Evolutionary conservation across 2,329 filamentous ascomycete genomes (phyloP).

Genomic region (Sporothrix dimorphospora): DNA sequence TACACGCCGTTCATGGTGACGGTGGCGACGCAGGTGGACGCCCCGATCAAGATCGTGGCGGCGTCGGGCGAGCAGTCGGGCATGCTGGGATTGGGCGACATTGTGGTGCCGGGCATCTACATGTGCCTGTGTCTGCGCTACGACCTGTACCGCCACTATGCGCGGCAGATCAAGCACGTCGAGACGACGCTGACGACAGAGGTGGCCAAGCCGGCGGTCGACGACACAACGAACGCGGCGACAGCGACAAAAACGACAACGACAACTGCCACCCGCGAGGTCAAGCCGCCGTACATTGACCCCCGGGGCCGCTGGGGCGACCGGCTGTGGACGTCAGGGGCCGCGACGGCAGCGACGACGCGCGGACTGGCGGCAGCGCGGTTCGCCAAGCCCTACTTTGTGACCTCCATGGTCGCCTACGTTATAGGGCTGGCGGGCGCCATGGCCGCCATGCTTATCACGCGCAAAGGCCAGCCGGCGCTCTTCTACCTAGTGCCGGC

Average conservation of each 20-base stretch:
- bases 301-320: constrained; percentile 81
- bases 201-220: constrained; percentile 35
- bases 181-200: constrained; percentile 43
- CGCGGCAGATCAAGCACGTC: constrained; percentile 62
- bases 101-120: constrained; percentile 89
- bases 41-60: constrained; percentile 90
- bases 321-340: constrained; percentile 69
- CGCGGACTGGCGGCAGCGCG: constrained; percentile 46
- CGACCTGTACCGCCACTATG: constrained; percentile 84
- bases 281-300: constrained; percentile 58
- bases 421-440: constrained; percentile 76
- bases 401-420: constrained; percentile 76
- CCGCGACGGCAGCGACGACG: constrained; percentile 36
- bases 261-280: constrained; percentile 44
- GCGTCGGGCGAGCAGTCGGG: constrained; percentile 65
- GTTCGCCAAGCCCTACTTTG: constrained; percentile 87
- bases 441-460: constrained; percentile 74
- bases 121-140: constrained; percentile 88
- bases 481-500: constrained; percentile 90
- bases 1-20: constrained; percentile 86
- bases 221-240: constrained; percentile 40
- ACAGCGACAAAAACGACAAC: constrained; percentile 42
- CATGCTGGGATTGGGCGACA: constrained; percentile 93
- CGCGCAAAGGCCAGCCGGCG: constrained; percentile 83
- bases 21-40: constrained; percentile 85